Evolutionary conservation across 2,329 filamentous ascomycete species (phyloP).

Genomic region (Nigrograna mackinnonii): DNA sequence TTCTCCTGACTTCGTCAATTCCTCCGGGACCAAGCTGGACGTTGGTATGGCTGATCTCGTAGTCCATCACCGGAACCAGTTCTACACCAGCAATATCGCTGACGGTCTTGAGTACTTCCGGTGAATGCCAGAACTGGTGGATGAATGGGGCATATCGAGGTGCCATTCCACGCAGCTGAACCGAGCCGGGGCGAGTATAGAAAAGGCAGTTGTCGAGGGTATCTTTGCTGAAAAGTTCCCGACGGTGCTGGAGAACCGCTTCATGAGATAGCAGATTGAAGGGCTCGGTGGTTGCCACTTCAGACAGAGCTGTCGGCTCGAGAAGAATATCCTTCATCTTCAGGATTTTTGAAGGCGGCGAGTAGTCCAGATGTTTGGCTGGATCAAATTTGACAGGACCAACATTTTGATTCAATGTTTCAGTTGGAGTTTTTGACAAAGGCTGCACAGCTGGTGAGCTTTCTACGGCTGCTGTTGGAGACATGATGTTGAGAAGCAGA

Average conservation of each 20-base stretch:
- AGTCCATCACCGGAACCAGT: conserved; percentile 57
- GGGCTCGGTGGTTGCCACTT: conserved; percentile 13
- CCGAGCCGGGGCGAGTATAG: background rate
- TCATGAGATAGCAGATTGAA: conserved; percentile 13
- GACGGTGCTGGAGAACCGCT: conserved; percentile 10
- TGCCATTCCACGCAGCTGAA: background rate
- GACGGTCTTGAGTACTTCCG: conserved; percentile 50
- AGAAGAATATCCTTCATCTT: conserved; percentile 8
- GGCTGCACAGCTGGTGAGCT: background rate
- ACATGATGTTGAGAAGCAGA: background rate
- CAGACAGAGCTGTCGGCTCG: background rate
- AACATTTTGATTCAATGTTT: background rate
- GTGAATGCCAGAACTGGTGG: conserved; percentile 45
- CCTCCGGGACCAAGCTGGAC: too few species aligned
- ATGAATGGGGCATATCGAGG: conserved; percentile 12
- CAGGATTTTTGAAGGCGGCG: conserved; percentile 4
- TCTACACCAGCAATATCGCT: conserved; percentile 60
- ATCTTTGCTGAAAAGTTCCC: conserved; percentile 12
- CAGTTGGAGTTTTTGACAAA: background rate
- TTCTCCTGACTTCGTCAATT: too few species aligned
- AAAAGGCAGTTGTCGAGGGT: conserved; percentile 9
- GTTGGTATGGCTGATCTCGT: conserved; percentile 57
- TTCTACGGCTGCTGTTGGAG: background rate
- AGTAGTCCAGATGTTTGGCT: conserved; percentile 8
- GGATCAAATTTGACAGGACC: conserved; percentile 3